Percentiles rank a stretch among this genome's conserved stretches.
phyloP scores from a whole-genome alignment of 2,329 filamentous ascomycete species.

The Massarina eburnea region DNA sequence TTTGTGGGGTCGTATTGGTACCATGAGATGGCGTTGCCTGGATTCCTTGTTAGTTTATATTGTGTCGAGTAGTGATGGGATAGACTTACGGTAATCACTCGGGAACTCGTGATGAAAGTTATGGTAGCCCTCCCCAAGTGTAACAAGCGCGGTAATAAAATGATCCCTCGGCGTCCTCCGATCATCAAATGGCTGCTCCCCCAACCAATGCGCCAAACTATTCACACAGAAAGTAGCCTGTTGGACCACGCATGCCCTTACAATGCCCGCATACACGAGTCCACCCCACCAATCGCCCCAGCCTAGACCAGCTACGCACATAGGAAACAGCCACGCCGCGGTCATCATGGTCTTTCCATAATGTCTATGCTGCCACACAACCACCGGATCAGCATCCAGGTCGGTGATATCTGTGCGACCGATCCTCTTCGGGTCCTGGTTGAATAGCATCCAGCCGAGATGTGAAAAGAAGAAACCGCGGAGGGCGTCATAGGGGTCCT shows the following conservation, averaged over 20 bases:
- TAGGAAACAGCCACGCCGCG: constrained; percentile 48
- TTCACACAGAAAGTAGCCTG: constrained; percentile 57
- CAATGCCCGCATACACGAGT: constrained; percentile 52
- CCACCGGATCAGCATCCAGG: constrained; percentile 51
- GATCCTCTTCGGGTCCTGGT: constrained; percentile 53
- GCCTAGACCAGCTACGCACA: constrained; percentile 47
- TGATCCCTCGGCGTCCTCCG: constrained; percentile 41
- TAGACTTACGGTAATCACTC: constrained; percentile 41
- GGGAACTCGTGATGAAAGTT: constrained; percentile 48
- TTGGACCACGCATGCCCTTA: constrained; percentile 53
- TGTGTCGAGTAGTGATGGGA: background rate
- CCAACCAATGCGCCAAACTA: constrained; percentile 56
- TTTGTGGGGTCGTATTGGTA: constrained; percentile 46
- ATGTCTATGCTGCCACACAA: constrained; percentile 51
- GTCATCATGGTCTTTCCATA: constrained; percentile 48
- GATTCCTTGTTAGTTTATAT: background rate
- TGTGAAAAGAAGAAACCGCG: constrained; percentile 52
- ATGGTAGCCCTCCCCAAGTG: constrained; percentile 46
- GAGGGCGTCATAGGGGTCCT: constrained; percentile 53
- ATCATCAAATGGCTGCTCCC: constrained; percentile 47
- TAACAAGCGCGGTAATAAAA: constrained; percentile 42
- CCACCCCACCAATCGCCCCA: constrained; percentile 54
- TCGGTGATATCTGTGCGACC: constrained; percentile 54
- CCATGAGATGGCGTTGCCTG: constrained; percentile 42
- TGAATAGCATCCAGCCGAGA: constrained; percentile 54